Percentiles rank a stretch among this genome's conserved stretches.
phyloP scores from a whole-genome alignment of 1,284 basidiomycete species.

The Rhodotorula mucilaginosa region DNA sequence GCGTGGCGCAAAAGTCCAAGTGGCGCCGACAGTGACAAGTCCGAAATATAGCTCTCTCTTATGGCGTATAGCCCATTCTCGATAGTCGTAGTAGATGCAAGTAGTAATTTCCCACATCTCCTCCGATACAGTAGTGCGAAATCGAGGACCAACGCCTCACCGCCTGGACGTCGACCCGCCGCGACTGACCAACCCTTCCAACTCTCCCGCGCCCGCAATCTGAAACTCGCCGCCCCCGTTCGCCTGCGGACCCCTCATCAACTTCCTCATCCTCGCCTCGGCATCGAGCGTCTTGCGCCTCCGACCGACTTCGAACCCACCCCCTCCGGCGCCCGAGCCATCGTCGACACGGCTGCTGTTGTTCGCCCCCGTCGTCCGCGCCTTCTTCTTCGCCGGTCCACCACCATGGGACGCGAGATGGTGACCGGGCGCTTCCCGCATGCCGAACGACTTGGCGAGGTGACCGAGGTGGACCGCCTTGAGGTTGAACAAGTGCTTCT shows the following conservation, averaged over 20 bases:
- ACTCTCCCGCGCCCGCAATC: conserved; percentile 28
- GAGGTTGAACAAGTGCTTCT: conserved; percentile 95
- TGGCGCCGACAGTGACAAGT: too few species aligned
- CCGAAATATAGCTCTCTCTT: too few species aligned
- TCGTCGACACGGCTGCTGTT: neutral
- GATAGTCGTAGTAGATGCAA: too few species aligned
- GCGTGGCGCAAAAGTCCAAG: too few species aligned
- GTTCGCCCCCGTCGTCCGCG: neutral
- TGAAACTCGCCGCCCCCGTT: conserved; percentile 33
- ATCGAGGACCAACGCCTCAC: neutral
- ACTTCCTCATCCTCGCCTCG: conserved; percentile 30
- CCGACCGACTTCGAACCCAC: conserved; percentile 33
- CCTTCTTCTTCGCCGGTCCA: conserved; percentile 1
- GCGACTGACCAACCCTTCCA: conserved; percentile 10
- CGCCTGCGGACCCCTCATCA: conserved; percentile 34
- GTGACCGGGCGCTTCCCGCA: conserved; percentile 79
- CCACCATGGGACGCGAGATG: neutral
- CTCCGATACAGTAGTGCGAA: too few species aligned
- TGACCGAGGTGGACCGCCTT: conserved; percentile 92
- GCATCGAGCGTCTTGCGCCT: conserved; percentile 22
- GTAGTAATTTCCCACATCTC: too few species aligned
- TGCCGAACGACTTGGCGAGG: conserved; percentile 90
- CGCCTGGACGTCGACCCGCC: neutral
- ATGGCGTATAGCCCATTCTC: too few species aligned
- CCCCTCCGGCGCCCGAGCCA: neutral